Conservation (phyloP, 495 filamentous ascomycete species). For the Hyaloscypha bicolor region DNA sequence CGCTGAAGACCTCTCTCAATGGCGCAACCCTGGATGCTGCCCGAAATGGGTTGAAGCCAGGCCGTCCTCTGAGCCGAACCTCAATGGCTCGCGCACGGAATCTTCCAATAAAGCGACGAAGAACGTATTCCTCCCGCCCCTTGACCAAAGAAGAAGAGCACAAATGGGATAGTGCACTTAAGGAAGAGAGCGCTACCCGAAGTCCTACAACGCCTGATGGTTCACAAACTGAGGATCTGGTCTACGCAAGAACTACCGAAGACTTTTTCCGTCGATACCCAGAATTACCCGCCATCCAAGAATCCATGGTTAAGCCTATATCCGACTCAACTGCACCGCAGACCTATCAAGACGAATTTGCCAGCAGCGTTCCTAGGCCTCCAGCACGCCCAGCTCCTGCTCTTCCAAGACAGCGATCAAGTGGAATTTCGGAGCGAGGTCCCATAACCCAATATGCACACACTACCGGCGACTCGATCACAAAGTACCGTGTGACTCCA, state of each 20-base stretch:
- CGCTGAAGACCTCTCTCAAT: constrained; percentile 48
- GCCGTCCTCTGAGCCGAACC: constrained; percentile 32
- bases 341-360: constrained; percentile 31
- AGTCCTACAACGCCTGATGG: constrained; percentile 15
- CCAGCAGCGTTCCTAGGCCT: constrained; percentile 40
- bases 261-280: constrained; percentile 86
- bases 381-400: constrained; percentile 81
- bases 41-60: constrained; percentile 23
- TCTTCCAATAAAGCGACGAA: constrained; percentile 39
- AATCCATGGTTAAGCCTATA: constrained; percentile 66
- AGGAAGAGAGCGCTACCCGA: constrained; percentile 34
- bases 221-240: constrained; percentile 30
- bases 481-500: constrained; percentile 18
- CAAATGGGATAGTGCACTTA: constrained; percentile 44
- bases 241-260: constrained; percentile 55
- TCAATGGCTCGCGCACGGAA: constrained; percentile 41
- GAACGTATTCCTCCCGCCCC: constrained; percentile 28
- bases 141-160: constrained; percentile 44
- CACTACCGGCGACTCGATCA: constrained; percentile 32
- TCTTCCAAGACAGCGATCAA: constrained; percentile 82
- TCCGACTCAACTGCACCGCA: constrained; percentile 9
- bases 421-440: constrained; percentile 74
- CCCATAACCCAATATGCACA: constrained; percentile 48
- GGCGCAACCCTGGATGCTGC: not conserved
- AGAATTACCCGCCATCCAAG: constrained; percentile 65